These are phyloP conservation scores for Mollisiaceae sp. DNA, from an alignment of 2,329 filamentous ascomycete genomes.

Conservation along the genomic window DNA sequence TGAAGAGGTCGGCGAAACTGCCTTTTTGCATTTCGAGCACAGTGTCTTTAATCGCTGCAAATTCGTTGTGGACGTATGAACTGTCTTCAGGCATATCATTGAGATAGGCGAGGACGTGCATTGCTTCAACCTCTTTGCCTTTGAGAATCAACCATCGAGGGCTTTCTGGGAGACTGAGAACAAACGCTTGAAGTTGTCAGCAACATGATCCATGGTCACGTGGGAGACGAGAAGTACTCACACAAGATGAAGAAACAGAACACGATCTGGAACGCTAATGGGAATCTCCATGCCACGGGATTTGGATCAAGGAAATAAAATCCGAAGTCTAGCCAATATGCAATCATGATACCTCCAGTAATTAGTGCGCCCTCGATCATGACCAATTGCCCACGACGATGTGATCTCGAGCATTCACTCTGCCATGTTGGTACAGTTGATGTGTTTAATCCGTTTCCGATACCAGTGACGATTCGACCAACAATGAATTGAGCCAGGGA, in stretches of 20 bases:
- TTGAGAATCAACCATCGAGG: background rate
- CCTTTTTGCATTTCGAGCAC: constrained; percentile 3
- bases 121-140: background rate
- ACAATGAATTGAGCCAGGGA: background rate
- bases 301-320: constrained; percentile 5
- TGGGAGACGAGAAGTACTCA: background rate
- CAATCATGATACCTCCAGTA: background rate
- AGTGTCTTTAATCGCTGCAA: background rate
- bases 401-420: background rate
- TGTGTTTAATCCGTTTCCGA: background rate
- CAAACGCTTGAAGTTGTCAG: background rate
- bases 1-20: background rate
- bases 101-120: background rate
- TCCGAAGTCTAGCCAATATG: background rate
- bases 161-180: background rate
- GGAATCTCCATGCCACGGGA: constrained; percentile 1
- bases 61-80: background rate
- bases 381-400: background rate
- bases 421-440: constrained; percentile 5
- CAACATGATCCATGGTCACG: background rate
- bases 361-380: constrained; percentile 1
- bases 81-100: background rate
- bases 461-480: constrained; percentile 1
- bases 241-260: constrained; percentile 1
- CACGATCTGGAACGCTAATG: background rate